Evolutionary conservation across 371 early-diverging fungal species (phyloP).

Genomic region (Umbelopsis sp.): DNA sequence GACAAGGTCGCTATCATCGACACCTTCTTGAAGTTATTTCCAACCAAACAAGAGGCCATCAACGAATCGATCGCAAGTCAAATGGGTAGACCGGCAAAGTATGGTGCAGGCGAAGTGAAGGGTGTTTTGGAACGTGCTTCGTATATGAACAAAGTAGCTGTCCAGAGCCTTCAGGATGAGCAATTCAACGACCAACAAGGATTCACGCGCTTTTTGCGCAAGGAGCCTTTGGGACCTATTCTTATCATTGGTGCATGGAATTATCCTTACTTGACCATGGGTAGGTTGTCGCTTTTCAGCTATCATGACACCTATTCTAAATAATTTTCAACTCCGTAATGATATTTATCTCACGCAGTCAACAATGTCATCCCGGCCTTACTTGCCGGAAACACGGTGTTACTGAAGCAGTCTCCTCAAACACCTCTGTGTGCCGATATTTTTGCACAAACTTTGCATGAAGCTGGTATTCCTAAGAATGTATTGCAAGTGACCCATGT

Average conservation of each 20-base stretch:
- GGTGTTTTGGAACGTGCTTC: slow-evolving; percentile 74
- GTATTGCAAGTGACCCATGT: slow-evolving; percentile 72
- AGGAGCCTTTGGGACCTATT: slow-evolving; percentile 68
- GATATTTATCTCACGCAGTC: slow-evolving; percentile 55
- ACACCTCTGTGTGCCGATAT: slow-evolving; percentile 79
- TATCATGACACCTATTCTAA: background rate
- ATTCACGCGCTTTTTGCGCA: slow-evolving; percentile 67
- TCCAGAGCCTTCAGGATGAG: slow-evolving; percentile 63
- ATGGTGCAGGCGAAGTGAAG: slow-evolving; percentile 72
- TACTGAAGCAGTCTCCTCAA: slow-evolving; percentile 84
- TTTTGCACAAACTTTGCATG: slow-evolving; percentile 65
- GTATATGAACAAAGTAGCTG: slow-evolving; percentile 77
- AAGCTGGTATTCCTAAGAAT: slow-evolving; percentile 73
- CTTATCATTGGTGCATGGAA: slow-evolving; percentile 77
- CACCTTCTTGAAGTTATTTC: slow-evolving; percentile 63
- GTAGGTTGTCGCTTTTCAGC: slow-evolving; percentile 21
- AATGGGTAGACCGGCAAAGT: slow-evolving; percentile 81
- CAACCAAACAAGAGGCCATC: slow-evolving; percentile 61
- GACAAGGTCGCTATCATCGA: slow-evolving; percentile 59
- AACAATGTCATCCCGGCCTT: slow-evolving; percentile 82
- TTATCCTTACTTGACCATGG: slow-evolving; percentile 61
- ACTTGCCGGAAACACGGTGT: slow-evolving; percentile 78
- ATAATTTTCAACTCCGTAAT: background rate
- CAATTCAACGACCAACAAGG: slow-evolving; percentile 44
- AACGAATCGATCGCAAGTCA: slow-evolving; percentile 65